These are phyloP conservation scores for Adansonia digitata DNA, from an alignment of 345 rosid genomes.

Conservation along the genomic window DNA sequence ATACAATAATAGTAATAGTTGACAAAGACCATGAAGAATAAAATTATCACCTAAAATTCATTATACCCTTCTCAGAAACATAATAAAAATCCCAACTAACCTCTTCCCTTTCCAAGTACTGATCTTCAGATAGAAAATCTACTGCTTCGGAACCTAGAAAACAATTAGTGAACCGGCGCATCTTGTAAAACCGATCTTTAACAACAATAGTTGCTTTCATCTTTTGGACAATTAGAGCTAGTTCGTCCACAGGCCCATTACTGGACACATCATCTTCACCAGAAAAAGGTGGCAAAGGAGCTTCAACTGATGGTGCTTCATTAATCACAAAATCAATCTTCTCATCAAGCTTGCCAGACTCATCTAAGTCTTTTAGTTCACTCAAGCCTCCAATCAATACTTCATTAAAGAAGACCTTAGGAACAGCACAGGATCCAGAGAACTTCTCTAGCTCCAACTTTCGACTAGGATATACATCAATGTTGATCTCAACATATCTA, in stretches of 20 bases:
- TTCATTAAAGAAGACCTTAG: constrained; percentile 71
- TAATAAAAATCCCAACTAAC: constrained; percentile 29
- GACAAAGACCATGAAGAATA: background rate
- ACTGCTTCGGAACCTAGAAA: constrained; percentile 84
- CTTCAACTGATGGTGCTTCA: constrained; percentile 53
- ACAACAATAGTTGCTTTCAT: constrained; percentile 62
- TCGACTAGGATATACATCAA: constrained; percentile 72
- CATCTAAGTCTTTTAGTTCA: constrained; percentile 55
- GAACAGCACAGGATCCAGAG: constrained; percentile 61
- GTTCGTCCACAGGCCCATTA: constrained; percentile 66
- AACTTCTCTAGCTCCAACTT: constrained; percentile 64
- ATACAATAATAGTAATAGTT: background rate
- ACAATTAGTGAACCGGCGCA: constrained; percentile 63
- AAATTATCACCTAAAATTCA: background rate
- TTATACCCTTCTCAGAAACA: background rate
- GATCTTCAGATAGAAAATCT: constrained; percentile 62
- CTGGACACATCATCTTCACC: constrained; percentile 76
- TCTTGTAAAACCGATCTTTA: constrained; percentile 69
- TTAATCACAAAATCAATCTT: constrained; percentile 51
- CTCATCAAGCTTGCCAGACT: constrained; percentile 63
- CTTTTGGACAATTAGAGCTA: constrained; percentile 65
- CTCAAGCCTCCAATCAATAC: constrained; percentile 55
- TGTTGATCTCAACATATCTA: constrained; percentile 68
- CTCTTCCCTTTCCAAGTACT: constrained; percentile 65
- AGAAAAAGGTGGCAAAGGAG: constrained; percentile 80